Base-by-base conservation (phyloP, 495 filamentous ascomycete species). In the Trichoderma erinaceum region DNA sequence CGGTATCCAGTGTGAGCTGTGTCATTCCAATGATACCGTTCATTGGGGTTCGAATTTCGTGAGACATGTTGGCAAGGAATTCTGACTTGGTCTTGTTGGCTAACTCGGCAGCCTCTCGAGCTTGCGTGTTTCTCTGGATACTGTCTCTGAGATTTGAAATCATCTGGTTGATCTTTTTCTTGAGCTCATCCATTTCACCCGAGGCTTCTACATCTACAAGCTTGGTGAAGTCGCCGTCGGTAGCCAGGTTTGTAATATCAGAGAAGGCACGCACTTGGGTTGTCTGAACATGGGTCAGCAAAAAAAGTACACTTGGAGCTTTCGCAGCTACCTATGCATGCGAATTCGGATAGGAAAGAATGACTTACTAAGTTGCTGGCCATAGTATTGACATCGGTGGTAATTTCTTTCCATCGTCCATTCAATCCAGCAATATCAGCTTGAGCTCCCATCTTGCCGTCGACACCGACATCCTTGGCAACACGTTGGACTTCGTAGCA, bases 91-190 rank as follows among this genome's bases (percentile, higher is more conserved):
- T 99, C 77, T 94, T 92, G 80, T 97, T 99, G 66, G 95, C 95
- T 73, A 97, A 83, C 76, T 99, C 95, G 70, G 95, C 95, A 65
- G 93, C 92, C 76, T 99, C 95, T 75, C 95, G 90, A 58, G 95
- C 95, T 48, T 91, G 90, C n/a, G 92, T 97, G 77, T 98, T 99
- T 76, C 91, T 88, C 76, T 99, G 93, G 70, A 99, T 97, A 85
- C 91, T 95, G 77, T 98, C 95, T 68, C 94, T 84, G 69, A 99
- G 79, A 75, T 96, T 96, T 77, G 89, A 93, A 65, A 99, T 92
- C 95, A 99, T 99, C 80, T 95, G 91, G 72, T 98, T 99, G 83
- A 99, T 99, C 82, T 98, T 98, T 66, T 92, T 88, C 80, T 99
- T 99, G 74, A 99, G 83, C 73, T 97, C 94, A 79, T 97, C 96